Conservation (phyloP, 2,329 filamentous ascomycete genomes). For the Calonectria pteridis region DNA sequence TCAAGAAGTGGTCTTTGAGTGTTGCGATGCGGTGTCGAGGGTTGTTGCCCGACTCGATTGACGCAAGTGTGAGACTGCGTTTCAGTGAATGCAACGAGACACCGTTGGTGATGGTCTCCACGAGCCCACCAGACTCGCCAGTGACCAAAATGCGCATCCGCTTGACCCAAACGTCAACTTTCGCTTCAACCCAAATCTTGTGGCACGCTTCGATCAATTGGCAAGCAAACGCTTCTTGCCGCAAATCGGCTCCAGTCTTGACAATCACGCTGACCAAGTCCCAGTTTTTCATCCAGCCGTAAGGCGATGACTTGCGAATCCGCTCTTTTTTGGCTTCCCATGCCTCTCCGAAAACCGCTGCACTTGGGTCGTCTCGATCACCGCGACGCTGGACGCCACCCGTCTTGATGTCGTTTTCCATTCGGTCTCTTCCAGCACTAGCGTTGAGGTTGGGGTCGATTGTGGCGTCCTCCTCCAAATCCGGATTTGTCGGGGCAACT, state of each 20-base stretch:
- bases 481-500: constrained; percentile 53
- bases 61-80: constrained; percentile 81
- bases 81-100: constrained; percentile 90
- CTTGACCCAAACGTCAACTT: constrained; percentile 87
- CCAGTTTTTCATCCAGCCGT: constrained; percentile 93
- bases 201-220: constrained; percentile 86
- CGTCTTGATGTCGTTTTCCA: constrained; percentile 92
- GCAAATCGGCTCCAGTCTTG: constrained; percentile 85
- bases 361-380: constrained; percentile 87
- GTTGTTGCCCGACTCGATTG: constrained; percentile 79
- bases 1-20: constrained; percentile 84
- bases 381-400: constrained; percentile 84
- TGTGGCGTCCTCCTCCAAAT: constrained; percentile 68
- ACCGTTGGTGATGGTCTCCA: constrained; percentile 90
- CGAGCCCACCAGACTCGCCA: constrained; percentile 85
- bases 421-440: constrained; percentile 81
- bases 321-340: constrained; percentile 89
- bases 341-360: constrained; percentile 87
- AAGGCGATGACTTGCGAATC: constrained; percentile 85
- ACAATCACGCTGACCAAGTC: constrained; percentile 89
- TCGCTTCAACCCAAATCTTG: constrained; percentile 83
- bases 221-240: constrained; percentile 89
- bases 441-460: constrained; percentile 70
- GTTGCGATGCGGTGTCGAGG: constrained; percentile 82
- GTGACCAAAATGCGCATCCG: constrained; percentile 89